These are phyloP conservation scores for cucumber (Cucumis sativus) DNA, from an alignment of 306 rosid species.

Conservation along the genomic window DNA sequence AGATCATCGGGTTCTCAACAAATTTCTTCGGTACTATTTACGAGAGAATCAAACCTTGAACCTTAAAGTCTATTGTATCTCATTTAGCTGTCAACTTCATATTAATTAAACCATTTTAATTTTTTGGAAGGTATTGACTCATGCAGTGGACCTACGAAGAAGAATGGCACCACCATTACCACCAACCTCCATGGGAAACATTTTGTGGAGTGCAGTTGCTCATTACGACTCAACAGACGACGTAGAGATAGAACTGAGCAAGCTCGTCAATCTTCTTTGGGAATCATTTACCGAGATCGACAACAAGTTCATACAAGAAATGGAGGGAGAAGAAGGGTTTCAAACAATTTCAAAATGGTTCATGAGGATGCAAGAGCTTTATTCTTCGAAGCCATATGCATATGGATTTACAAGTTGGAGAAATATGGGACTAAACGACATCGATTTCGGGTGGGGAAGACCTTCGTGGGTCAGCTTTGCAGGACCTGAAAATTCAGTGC, in stretches of 20 bases:
- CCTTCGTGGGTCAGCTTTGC: constrained; percentile 10
- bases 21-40: neutral
- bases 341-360: neutral
- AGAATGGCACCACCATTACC: constrained; percentile 4
- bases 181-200: constrained; percentile 2
- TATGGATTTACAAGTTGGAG: constrained; percentile 6
- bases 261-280: neutral
- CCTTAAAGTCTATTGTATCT: too few relatives aligned
- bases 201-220: constrained; percentile 1
- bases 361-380: neutral
- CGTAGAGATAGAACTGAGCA: neutral
- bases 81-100: too few relatives aligned
- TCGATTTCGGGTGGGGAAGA: constrained; percentile 17
- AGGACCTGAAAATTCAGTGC: neutral
- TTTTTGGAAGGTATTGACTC: neutral
- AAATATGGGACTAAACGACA: constrained; percentile 6
- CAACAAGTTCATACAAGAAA: neutral
- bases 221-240: neutral
- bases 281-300: constrained; percentile 2
- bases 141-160: constrained; percentile 8
- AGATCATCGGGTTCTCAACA: neutral
- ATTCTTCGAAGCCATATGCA: neutral
- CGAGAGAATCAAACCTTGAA: too few relatives aligned
- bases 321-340: constrained; percentile 8
- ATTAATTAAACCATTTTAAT: neutral